Evolutionary conservation across 2,329 filamentous ascomycete genomes (phyloP).

Genomic region (Dactylellina parvicollis): DNA sequence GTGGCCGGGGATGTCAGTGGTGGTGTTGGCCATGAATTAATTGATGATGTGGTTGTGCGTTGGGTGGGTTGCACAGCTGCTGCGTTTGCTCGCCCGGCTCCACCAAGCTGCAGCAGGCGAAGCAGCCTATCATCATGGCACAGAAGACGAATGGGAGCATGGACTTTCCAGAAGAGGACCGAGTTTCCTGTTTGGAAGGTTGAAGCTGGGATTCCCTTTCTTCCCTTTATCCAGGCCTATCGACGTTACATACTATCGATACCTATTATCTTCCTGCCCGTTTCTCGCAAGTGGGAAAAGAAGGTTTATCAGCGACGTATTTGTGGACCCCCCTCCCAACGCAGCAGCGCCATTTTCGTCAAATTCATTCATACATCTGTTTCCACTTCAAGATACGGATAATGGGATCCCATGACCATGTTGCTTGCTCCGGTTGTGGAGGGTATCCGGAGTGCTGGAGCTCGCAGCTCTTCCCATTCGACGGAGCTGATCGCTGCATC

Average conservation of each 20-base stretch:
- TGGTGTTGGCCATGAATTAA: neutral
- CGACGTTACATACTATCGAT: neutral
- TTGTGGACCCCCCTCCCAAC: too few species aligned
- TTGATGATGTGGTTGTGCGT: conserved; percentile 25
- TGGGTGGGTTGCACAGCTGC: neutral
- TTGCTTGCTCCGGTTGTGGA: neutral
- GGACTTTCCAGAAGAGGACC: conserved; percentile 44
- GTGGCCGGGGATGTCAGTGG: neutral
- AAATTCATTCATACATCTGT: neutral
- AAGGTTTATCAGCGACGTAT: too few species aligned
- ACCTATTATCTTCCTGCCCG: neutral
- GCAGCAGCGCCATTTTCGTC: neutral
- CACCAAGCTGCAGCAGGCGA: neutral
- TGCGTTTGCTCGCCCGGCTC: conserved; percentile 3
- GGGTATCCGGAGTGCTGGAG: neutral
- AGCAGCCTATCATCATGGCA: neutral
- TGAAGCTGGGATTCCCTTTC: conserved; percentile 17
- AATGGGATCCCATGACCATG: conserved; percentile 20
- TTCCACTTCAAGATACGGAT: conserved; percentile 7
- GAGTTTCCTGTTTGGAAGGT: conserved; percentile 52
- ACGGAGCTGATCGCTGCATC: conserved; percentile 31
- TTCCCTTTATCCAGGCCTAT: conserved; percentile 33
- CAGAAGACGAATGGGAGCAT: conserved; percentile 8
- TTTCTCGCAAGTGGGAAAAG: neutral
- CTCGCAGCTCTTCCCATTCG: conserved; percentile 35